Base-by-base conservation (phyloP, 306 rosid species). In the Rosa rugosa region DNA sequence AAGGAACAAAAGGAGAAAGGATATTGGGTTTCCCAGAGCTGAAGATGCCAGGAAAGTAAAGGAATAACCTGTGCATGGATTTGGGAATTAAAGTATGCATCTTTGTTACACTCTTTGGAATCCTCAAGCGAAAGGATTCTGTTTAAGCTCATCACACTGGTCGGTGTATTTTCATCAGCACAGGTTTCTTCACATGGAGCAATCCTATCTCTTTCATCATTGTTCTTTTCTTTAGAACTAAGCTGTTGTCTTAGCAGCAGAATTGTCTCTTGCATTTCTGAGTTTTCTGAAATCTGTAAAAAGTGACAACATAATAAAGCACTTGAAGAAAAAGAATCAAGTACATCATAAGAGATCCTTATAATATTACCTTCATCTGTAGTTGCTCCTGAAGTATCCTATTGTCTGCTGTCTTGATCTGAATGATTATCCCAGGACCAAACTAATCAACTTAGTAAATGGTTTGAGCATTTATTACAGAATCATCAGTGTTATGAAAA, bases 331-430 rank as follows among this genome's bases (percentile, higher is more conserved):
- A 79, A 31, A 63, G 51, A 46, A 50, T n/a, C 67, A 64, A 71
- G 59, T 80, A 57, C 42, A 69, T 34, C 62, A 51, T 83, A 78
- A 63, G 36, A 63, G 54, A 67, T 53, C 27, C 27, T 49, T 40
- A 27, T 54, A 74, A 79, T 16, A 49, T 69, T 86, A 93, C 98
- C 98, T 88, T 93, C 80, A 75, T 77, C 80, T 89, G 92, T 40
- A 93, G 91, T 73, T 91, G 94, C 83, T 93, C 97, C 83, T 91
- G 97, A 73, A 93, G 93, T 88, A 93, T 87, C 84, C 97, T 89
- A 83, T 93, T 91, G 85, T 93, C 97, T 34, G 97, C 98, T 77
- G 94, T 83, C 84, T 91, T 91, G 79, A 93, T 93, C 97, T 84
- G 84, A 86, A 80, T 73, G 72, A 77, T 71, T 86, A 75, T 76